A percentile compares a stretch with the other conserved stretches of the same genome.
phyloP scores from a whole-genome alignment of 345 rosid species.

The Lumnitzera racemosa region DNA sequence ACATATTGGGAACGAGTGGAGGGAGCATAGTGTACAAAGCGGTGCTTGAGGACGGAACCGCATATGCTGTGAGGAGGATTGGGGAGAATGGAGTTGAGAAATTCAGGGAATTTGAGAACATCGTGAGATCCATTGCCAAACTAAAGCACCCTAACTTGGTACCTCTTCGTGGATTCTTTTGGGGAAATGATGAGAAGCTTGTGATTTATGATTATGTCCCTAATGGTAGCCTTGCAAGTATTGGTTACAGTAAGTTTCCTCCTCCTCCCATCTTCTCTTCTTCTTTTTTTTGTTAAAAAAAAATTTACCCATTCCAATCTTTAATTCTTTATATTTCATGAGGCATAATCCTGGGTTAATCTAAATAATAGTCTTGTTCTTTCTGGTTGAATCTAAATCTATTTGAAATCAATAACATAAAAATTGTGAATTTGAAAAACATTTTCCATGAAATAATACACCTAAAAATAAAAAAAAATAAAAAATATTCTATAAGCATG shows the following conservation, averaged over 20 bases:
- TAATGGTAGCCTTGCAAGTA: conserved; percentile 66
- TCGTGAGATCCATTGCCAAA: conserved; percentile 52
- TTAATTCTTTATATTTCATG: neutral
- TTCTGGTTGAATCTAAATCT: too few relatives aligned
- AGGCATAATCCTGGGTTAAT: too few relatives aligned
- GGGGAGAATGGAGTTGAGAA: conserved; percentile 53
- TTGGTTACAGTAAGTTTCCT: conserved; percentile 41
- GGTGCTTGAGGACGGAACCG: conserved; percentile 56
- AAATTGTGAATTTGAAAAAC: too few relatives aligned
- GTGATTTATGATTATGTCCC: conserved; percentile 61
- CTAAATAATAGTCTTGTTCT: too few relatives aligned
- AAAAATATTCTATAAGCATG: too few relatives aligned
- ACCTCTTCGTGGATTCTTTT: conserved; percentile 62
- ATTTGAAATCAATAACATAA: too few relatives aligned
- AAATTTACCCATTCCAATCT: neutral
- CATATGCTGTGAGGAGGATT: conserved; percentile 79
- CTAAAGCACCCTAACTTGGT: conserved; percentile 73
- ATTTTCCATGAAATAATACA: too few relatives aligned
- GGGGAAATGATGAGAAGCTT: conserved; percentile 91
- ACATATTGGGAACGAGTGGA: conserved; percentile 56
- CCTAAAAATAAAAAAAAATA: too few relatives aligned
- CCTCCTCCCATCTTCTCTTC: neutral
- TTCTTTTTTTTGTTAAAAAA: neutral
- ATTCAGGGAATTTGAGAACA: conserved; percentile 66
- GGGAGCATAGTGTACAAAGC: conserved; percentile 80